phyloP scores from a whole-genome alignment of 2,329 filamentous ascomycete species.

The Fusarium piperis region DNA sequence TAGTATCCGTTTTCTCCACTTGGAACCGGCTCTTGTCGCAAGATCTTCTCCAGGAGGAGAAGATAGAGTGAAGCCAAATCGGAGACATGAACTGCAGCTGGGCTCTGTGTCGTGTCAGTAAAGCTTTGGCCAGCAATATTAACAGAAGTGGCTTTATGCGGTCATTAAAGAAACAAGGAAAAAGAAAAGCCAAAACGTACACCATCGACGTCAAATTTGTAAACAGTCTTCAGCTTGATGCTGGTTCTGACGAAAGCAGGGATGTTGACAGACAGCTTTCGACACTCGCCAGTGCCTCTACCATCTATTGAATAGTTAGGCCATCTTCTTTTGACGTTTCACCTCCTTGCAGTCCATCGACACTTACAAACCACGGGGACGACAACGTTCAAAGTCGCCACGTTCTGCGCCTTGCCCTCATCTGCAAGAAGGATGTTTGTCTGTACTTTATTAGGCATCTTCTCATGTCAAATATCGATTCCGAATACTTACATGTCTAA shows the following conservation, averaged over 20 bases:
- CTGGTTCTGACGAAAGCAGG: conserved; percentile 44
- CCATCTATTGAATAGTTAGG: conserved; percentile 42
- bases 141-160: not conserved
- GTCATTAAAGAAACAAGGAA: not conserved
- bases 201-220: conserved; percentile 47
- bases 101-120: conserved; percentile 20
- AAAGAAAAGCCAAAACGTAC: conserved; percentile 33
- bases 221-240: conserved; percentile 41
- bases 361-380: conserved; percentile 44
- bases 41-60: conserved; percentile 42
- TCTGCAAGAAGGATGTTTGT: conserved; percentile 44
- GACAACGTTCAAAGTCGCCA: conserved; percentile 44
- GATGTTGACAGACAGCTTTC: conserved; percentile 47
- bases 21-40: conserved; percentile 40
- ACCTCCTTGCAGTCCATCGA: not conserved
- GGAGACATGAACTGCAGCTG: conserved; percentile 42
- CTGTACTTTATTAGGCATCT: conserved; percentile 14
- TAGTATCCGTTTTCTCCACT: conserved; percentile 48
- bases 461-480: not conserved
- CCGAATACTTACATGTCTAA: conserved; percentile 40
- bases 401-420: conserved; percentile 39
- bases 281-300: conserved; percentile 45
- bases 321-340: too few species aligned
- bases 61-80: conserved; percentile 46
- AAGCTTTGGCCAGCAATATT: not conserved